phyloP scores from a whole-genome alignment of 1,139 yeast species.

The Taphrina populina region DNA sequence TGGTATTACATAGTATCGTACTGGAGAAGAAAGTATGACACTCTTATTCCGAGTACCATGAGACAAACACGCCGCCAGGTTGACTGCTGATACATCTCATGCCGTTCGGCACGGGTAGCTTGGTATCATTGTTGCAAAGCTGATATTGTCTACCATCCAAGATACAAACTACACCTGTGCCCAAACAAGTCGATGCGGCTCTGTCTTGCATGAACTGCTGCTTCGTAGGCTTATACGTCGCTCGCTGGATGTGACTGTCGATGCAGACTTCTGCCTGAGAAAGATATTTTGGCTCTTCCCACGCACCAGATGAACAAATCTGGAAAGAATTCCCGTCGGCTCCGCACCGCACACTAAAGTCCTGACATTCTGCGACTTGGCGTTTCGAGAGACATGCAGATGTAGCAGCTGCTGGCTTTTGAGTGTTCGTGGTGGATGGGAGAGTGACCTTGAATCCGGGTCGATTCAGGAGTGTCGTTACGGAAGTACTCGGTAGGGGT shows the following conservation, averaged over 20 bases:
- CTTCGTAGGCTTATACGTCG: background rate
- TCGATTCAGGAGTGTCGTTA: background rate
- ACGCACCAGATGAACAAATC: slow-evolving; percentile 14
- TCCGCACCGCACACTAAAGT: slow-evolving; percentile 13
- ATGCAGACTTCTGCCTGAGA: background rate
- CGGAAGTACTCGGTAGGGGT: background rate
- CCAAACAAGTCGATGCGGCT: slow-evolving; percentile 1
- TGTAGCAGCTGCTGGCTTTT: background rate
- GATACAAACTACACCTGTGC: slow-evolving; percentile 21
- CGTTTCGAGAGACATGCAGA: slow-evolving; percentile 14
- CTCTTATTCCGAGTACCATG: too few relatives aligned
- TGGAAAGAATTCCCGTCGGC: background rate
- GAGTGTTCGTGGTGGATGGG: background rate
- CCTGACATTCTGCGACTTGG: slow-evolving; percentile 9
- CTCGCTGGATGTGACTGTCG: background rate
- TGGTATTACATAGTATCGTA: too few relatives aligned
- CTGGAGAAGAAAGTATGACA: too few relatives aligned
- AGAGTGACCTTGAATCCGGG: background rate
- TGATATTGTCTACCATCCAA: slow-evolving; percentile 10
- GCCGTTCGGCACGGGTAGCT: slow-evolving; percentile 9
- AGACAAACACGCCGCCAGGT: slow-evolving; percentile 14
- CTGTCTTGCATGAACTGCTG: too few relatives aligned
- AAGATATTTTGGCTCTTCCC: slow-evolving; percentile 1
- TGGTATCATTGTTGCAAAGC: background rate
- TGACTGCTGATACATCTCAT: slow-evolving; percentile 10